phyloP scores from a whole-genome alignment of 495 filamentous ascomycete genomes.

The Daldinia concentrica region DNA sequence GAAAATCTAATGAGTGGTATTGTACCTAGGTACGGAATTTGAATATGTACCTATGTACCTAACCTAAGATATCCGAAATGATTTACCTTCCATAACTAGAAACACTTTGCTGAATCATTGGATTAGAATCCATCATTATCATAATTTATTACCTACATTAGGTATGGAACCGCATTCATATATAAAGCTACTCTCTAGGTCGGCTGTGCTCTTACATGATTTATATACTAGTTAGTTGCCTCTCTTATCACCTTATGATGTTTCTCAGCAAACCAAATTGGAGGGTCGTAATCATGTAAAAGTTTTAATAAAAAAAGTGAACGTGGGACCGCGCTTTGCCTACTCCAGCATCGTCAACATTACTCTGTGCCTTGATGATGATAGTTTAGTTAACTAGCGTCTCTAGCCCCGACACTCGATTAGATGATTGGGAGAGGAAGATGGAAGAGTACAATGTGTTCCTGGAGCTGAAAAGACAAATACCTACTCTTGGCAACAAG shows the following conservation, averaged over 20 bases:
- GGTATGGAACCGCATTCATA: too few species aligned
- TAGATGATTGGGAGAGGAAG: neutral
- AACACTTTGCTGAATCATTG: too few species aligned
- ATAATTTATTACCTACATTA: too few species aligned
- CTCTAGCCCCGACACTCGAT: neutral
- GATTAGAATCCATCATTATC: too few species aligned
- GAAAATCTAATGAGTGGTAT: neutral
- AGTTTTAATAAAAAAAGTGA: neutral
- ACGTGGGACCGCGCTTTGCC: neutral
- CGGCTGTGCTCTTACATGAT: too few species aligned
- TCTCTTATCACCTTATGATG: neutral
- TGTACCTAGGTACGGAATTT: too few species aligned
- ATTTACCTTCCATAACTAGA: too few species aligned
- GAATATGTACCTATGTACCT: too few species aligned
- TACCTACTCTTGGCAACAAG: constrained; percentile 14
- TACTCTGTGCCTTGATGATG: neutral
- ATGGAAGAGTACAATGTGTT: neutral
- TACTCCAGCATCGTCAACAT: neutral
- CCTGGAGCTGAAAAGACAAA: constrained; percentile 13
- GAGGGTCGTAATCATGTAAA: neutral
- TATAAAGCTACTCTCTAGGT: too few species aligned
- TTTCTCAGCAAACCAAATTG: neutral
- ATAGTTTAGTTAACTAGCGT: neutral
- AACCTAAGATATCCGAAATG: too few species aligned
- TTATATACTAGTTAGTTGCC: too few species aligned